Evolutionary conservation across 257 asterid species (phyloP), one percentile per base, ranked within the genome.

Genomic region (Solanum etuberosum): DNA sequence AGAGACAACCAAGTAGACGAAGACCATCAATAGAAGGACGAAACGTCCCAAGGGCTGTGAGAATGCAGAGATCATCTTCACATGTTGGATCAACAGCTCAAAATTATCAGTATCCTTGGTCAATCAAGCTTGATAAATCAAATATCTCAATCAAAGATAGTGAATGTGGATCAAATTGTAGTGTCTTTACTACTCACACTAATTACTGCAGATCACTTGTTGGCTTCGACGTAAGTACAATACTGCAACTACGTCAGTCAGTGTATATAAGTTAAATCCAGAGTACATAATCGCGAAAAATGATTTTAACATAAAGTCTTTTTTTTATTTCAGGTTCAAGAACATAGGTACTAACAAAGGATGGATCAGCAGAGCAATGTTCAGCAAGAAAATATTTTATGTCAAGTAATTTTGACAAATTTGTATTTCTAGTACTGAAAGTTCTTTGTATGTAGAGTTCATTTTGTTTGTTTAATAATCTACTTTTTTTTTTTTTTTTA

Each of bases 51-150:
- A 89, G 98, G 83, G 99, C 98, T 1, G 98, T 95, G 0, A 90
- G 90, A 88, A 97, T 97, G 99, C 99, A 97, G 71, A 87, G 99
- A 59, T 97, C 99, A 15, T 92, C 99, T 25, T 97, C 99, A 9
- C 98, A 96, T 31, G 93, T 97, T 12, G 98, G 95, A 10, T 90
- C 98, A 2, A 85, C 91, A 7, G 93, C 96, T 43, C 97, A 93
- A 87, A 91, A 86, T 27, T 92, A 92, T 83, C 98, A 93, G 51
- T 93, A 93, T 48, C 99, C 99, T 2, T 94, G 99, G 99, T 93
- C 98, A 1, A 88, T 97, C 77, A 97, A 95, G 94, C 99, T 97
- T 27, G 98, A 97, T 70, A 90, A 90, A 73, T 96, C 99, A 6
- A 87, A 92, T 0, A 92, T 93, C 37, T 97, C 99, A 3, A 93